A percentile compares a stretch with the other conserved stretches of the same genome.
Evolutionary conservation across 2,329 filamentous ascomycete genomes (phyloP).

Genomic region (Aspergillus pseudoviridinutans): DNA sequence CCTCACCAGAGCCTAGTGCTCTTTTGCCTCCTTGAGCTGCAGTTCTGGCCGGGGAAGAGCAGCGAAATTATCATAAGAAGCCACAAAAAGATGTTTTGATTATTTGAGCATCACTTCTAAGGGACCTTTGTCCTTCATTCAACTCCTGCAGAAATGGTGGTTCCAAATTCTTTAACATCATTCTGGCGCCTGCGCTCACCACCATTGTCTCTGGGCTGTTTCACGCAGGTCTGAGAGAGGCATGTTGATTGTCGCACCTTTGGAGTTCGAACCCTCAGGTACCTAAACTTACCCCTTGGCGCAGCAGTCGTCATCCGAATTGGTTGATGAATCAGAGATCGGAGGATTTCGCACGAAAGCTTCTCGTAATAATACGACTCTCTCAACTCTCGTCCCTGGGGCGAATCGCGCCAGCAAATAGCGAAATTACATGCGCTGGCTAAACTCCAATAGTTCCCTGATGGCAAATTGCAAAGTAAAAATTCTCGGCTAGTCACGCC

Average conservation of each 20-base stretch:
- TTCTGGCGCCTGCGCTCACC: neutral
- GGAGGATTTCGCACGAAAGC: neutral
- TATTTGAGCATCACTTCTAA: neutral
- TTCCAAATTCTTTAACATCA: neutral
- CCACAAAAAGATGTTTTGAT: neutral
- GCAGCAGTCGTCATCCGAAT: neutral
- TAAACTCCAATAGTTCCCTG: neutral
- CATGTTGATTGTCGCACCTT: neutral
- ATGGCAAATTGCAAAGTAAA: neutral
- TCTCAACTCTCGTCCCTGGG: neutral
- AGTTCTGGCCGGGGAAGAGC: neutral
- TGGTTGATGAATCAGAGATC: neutral
- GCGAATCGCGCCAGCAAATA: neutral
- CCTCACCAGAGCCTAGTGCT: neutral
- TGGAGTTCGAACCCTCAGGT: neutral
- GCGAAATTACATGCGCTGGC: neutral
- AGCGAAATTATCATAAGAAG: neutral
- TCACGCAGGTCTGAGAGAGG: slow-evolving; percentile 1
- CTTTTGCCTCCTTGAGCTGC: neutral
- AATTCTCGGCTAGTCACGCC: neutral
- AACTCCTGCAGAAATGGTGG: neutral
- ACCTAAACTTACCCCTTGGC: neutral
- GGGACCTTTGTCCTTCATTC: neutral
- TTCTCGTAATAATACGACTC: neutral
- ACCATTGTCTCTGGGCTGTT: slow-evolving; percentile 7